A percentile compares a stretch with the other conserved stretches of the same genome.
Evolutionary conservation across 139 green algal genomes (phyloP).

Genomic region (Chlorella sorokiniana): DNA sequence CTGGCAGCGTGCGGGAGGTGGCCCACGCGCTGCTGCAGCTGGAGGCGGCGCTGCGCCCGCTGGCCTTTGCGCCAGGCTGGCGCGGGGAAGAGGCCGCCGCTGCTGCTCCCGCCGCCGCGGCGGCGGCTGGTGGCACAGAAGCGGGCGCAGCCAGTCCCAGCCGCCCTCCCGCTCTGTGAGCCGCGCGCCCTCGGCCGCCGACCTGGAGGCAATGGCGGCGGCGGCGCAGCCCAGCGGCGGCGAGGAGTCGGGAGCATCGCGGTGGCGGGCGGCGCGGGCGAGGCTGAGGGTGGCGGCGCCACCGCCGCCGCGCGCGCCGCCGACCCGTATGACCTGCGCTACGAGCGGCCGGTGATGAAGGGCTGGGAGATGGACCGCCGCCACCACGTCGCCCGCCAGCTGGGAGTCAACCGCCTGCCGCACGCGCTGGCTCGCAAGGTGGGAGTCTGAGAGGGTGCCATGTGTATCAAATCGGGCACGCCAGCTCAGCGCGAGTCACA

Average conservation of each 20-base stretch:
- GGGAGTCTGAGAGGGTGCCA: not conserved
- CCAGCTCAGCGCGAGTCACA: too few relatives aligned
- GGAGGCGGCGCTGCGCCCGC: conserved; percentile 40
- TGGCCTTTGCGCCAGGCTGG: conserved; percentile 37
- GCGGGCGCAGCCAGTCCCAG: not conserved
- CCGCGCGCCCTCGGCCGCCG: conserved; percentile 9
- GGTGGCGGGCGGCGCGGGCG: not conserved
- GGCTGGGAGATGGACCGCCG: conserved; percentile 41
- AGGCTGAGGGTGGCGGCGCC: not conserved
- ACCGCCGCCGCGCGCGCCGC: not conserved
- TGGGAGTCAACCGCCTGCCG: conserved; percentile 40
- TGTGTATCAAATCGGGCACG: too few relatives aligned
- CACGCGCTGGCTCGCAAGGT: conserved; percentile 33
- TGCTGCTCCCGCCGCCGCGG: not conserved
- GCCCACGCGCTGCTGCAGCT: conserved; percentile 41
- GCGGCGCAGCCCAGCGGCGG: not conserved
- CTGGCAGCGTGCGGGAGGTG: conserved; percentile 27
- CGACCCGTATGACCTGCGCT: conserved; percentile 37
- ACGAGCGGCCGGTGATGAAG: conserved; percentile 21
- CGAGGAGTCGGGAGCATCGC: conserved; percentile 14
- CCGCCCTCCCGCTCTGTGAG: conserved; percentile 16
- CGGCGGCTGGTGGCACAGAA: not conserved
- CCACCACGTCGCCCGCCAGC: conserved; percentile 5
- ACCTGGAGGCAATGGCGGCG: conserved; percentile 4
- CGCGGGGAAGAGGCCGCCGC: not conserved